Conservation (phyloP, 176 grass and related monocot genomes). For the Cenchrus fungigraminus region DNA sequence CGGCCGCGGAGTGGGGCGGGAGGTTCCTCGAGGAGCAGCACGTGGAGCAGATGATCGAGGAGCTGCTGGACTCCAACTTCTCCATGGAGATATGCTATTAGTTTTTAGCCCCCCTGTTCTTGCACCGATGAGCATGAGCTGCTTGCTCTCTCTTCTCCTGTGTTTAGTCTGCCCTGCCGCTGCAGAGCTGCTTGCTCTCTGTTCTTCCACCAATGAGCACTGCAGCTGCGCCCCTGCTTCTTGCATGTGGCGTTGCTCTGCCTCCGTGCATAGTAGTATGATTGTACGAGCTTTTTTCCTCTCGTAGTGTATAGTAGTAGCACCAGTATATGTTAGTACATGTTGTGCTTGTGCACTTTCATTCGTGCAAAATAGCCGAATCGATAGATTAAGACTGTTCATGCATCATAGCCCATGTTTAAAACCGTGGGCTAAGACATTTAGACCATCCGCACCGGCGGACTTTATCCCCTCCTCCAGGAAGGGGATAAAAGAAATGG, state of each 20-base stretch:
- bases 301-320: conserved; percentile 31
- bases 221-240: not conserved
- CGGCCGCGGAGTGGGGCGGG: conserved; percentile 32
- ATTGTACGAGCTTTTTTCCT: not conserved
- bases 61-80: conserved; percentile 84
- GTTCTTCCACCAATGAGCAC: not conserved
- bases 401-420: too few species aligned
- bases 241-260: not conserved
- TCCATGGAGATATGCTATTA: conserved; percentile 86
- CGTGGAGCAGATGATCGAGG: conserved; percentile 96
- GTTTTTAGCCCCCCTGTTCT: not conserved
- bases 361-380: not conserved
- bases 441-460: too few species aligned
- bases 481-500: too few species aligned
- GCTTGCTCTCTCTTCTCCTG: too few species aligned
- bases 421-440: too few species aligned
- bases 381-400: too few species aligned
- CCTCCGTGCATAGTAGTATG: not conserved
- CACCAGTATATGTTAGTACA: not conserved
- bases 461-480: too few species aligned
- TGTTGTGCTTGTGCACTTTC: not conserved
- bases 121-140: too few species aligned
- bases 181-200: not conserved
- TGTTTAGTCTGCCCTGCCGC: not conserved
- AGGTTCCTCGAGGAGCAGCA: conserved; percentile 76